A percentile compares a stretch with the other conserved stretches of the same genome.
Conservation (phyloP, 2,329 filamentous ascomycete genomes). For the Didymosphaeria variabile region DNA sequence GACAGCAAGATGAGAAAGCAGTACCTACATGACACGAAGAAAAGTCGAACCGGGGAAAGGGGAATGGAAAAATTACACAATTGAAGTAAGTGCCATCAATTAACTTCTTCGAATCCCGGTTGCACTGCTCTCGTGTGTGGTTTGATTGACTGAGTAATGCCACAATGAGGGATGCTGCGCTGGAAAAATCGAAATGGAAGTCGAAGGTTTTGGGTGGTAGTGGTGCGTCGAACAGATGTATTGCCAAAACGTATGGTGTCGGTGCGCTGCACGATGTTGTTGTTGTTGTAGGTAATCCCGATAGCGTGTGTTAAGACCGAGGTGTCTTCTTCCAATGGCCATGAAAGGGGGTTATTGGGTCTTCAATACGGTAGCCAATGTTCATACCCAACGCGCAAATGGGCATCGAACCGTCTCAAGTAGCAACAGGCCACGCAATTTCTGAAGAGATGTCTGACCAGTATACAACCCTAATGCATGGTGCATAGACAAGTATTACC, state of each 20-base stretch:
- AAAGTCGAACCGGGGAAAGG: background rate
- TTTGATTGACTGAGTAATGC: background rate
- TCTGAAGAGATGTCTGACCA: constrained; percentile 10
- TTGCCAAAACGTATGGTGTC: constrained; percentile 2
- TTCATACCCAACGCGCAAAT: background rate
- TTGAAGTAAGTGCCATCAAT: background rate
- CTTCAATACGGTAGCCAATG: background rate
- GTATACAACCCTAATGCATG: constrained; percentile 21
- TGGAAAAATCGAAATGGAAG: background rate
- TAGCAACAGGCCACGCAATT: background rate
- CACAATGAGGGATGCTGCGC: background rate
- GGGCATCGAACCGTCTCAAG: background rate
- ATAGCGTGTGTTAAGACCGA: background rate
- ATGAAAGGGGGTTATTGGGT: background rate
- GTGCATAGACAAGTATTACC: constrained; percentile 21
- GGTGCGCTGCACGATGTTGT: background rate
- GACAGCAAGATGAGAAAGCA: background rate
- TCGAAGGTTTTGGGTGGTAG: background rate
- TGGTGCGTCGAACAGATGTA: background rate
- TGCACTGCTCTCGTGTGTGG: background rate
- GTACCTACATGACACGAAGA: background rate
- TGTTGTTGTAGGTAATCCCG: background rate
- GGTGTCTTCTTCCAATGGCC: background rate
- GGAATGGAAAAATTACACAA: background rate
- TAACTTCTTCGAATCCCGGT: too few relatives aligned